Base-by-base conservation (phyloP, 148 eudicot genomes). In the Fallopia convolvulus region DNA sequence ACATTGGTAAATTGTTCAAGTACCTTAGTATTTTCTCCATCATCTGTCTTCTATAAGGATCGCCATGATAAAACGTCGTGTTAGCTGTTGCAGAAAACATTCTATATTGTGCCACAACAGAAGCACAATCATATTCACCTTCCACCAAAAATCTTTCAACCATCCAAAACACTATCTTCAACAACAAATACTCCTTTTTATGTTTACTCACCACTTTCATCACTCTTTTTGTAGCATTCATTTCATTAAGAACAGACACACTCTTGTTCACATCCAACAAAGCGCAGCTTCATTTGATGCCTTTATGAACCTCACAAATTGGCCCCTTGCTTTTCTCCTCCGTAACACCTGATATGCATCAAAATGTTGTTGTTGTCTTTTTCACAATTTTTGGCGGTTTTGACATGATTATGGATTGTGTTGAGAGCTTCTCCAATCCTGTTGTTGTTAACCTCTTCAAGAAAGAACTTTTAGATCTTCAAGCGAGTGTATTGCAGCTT, bases 401-500 rank as follows among this genome's bases (percentile, higher is more conserved):
- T 36, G 98, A 89, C 66, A 89, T 81, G 65, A 32, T 83, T 70
- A 83, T 68, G 30, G 95, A 81, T 76, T 89, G 91, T 71, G 79
- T 58, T 44, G 98, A 93, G 74, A 91, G 86, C 84, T 91, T 91
- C 87, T 86, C 92, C 77, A 93, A 85, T 55, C 84, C 96, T 47
- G 72, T 81, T 71, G 98, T 90, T 13, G 92, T 88, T 79, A 88
- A 71, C 82, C 80, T 89, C 82, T 88, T 91, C 58, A 74, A 71
- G 75, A 77, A 70, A 93, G 73, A 46, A 93, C 83, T 68, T 78
- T 83, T 73, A 91, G 79, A 73, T 82, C 81, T 74, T 88, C 86
- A 30, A 88, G 97, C 90, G 74, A n/a, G n/a, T n/a, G n/a, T n/a
- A n/a, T n/a, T n/a, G n/a, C n/a, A 90, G 85, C 84, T 93, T 90